Conservation (phyloP, 2,329 filamentous ascomycete genomes). For the Ascosphaera aggregata region DNA sequence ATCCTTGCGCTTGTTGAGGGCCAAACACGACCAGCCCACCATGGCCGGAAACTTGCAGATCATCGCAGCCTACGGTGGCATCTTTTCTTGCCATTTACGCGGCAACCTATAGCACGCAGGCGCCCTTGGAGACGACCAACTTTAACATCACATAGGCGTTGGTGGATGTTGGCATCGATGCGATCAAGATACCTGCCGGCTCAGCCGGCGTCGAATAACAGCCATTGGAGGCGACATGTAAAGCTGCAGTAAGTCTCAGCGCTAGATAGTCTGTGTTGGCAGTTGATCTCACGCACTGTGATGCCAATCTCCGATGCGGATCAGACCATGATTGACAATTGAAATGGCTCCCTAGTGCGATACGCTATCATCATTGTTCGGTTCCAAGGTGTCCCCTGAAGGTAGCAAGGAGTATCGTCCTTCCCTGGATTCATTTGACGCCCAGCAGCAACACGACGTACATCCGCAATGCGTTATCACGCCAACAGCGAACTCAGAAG, state of each 20-base stretch:
- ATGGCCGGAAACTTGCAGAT: neutral
- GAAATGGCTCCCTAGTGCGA: neutral
- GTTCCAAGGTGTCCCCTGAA: neutral
- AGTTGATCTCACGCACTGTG: neutral
- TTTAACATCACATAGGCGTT: neutral
- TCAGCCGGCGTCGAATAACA: neutral
- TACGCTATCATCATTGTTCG: neutral
- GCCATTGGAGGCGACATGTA: neutral
- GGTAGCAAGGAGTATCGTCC: neutral
- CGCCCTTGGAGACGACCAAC: neutral
- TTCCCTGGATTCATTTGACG: conserved; percentile 11
- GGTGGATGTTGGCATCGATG: neutral
- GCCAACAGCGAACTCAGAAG: conserved; percentile 10
- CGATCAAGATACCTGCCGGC: neutral
- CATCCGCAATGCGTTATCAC: conserved; percentile 15
- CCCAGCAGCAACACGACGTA: conserved; percentile 14
- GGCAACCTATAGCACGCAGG: neutral
- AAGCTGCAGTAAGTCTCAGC: neutral
- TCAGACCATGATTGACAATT: neutral
- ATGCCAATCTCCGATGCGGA: neutral
- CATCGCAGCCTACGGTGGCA: neutral
- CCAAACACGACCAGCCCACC: neutral
- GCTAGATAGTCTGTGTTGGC: neutral
- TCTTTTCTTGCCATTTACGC: neutral
- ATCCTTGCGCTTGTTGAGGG: neutral